Conservation (phyloP, 2,329 filamentous ascomycete genomes). For the Esteya vermicola region DNA sequence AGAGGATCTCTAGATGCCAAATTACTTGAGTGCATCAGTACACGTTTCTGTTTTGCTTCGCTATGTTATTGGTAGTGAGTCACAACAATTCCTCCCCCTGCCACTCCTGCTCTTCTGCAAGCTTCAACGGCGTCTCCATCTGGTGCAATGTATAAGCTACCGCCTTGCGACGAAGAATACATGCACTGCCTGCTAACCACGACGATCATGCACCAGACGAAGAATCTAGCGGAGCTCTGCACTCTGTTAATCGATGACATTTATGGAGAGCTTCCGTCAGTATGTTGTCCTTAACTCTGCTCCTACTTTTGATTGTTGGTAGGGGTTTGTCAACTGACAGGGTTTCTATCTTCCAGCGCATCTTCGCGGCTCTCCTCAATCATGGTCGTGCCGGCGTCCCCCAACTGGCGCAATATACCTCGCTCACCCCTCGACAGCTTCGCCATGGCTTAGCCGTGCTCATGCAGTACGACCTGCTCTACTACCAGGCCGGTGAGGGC, state of each 20-base stretch:
- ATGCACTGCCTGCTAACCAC: slow-evolving; percentile 12
- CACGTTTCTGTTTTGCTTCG: slow-evolving; percentile 8
- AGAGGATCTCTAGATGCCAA: slow-evolving; percentile 62
- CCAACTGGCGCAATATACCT: slow-evolving; percentile 57
- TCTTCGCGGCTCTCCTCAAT: slow-evolving; percentile 65
- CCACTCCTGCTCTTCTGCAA: neutral
- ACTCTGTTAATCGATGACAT: slow-evolving; percentile 76
- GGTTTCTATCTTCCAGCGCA: slow-evolving; percentile 45
- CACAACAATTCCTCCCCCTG: too few species aligned
- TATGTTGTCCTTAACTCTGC: slow-evolving; percentile 32
- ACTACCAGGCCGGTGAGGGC: slow-evolving; percentile 50
- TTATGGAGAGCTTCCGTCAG: slow-evolving; percentile 83
- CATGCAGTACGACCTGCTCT: slow-evolving; percentile 77
- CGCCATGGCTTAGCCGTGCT: slow-evolving; percentile 72
- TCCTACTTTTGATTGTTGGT: neutral
- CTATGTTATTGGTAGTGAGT: slow-evolving; percentile 23
- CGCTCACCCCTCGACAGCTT: slow-evolving; percentile 59
- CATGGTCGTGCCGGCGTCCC: slow-evolving; percentile 62
- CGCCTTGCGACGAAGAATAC: neutral
- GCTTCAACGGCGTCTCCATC: neutral
- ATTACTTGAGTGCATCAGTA: slow-evolving; percentile 21
- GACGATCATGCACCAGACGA: slow-evolving; percentile 32
- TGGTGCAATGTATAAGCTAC: too few species aligned
- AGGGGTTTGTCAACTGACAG: too few species aligned
- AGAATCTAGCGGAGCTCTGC: slow-evolving; percentile 77